phyloP scores from a whole-genome alignment of 306 rosid species.

The Medicago ruthenica region DNA sequence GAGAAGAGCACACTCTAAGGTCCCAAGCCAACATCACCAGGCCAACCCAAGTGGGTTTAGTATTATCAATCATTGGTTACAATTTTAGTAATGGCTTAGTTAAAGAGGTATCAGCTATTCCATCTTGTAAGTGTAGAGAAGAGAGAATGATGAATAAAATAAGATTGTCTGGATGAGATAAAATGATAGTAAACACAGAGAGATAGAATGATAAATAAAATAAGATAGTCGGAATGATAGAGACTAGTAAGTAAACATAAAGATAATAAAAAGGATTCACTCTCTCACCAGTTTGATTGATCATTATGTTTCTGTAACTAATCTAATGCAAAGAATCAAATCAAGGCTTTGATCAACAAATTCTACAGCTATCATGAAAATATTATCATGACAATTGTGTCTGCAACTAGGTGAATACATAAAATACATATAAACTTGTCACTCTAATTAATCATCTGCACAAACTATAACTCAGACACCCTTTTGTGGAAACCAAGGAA shows the following conservation, averaged over 20 bases:
- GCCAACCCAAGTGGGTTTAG: not conserved
- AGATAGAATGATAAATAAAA: not conserved
- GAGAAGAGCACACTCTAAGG: too few species aligned
- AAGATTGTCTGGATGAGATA: not conserved
- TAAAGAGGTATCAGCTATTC: not conserved
- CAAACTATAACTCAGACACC: constrained; percentile 34
- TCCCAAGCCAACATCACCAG: too few species aligned
- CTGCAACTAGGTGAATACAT: constrained; percentile 34
- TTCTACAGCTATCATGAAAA: constrained; percentile 29
- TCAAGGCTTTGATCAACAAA: constrained; percentile 12
- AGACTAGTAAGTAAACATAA: not conserved
- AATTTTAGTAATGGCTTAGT: not conserved
- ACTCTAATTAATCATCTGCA: constrained; percentile 28
- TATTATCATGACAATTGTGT: constrained; percentile 12
- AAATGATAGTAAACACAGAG: not conserved
- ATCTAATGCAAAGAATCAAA: constrained; percentile 31
- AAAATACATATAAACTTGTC: constrained; percentile 38
- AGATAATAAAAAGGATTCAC: not conserved
- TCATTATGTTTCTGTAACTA: constrained; percentile 27
- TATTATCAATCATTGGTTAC: not conserved
- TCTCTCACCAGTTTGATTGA: constrained; percentile 25
- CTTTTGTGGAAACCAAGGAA: constrained; percentile 19
- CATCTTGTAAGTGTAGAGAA: not conserved
- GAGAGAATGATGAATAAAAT: not conserved
- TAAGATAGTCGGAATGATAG: not conserved